phyloP scores from a whole-genome alignment of 352 stramenopile species.

The Phytophthora ohioensis region DNA sequence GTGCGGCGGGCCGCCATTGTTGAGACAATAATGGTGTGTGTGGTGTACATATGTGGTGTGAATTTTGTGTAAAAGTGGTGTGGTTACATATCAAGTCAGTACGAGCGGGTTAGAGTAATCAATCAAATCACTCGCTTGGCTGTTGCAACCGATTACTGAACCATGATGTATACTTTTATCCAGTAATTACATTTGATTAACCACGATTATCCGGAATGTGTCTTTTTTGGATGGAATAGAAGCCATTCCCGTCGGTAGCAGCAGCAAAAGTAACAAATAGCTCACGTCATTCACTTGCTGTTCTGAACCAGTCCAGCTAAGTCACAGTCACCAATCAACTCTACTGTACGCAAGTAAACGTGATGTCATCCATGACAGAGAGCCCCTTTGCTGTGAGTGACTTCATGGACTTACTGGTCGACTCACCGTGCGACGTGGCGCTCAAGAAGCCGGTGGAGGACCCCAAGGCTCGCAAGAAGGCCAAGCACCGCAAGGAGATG shows the following conservation, averaged over 20 bases:
- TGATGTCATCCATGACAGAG: constrained; percentile 7
- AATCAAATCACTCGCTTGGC: no score
- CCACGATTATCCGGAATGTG: no score
- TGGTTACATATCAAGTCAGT: no score
- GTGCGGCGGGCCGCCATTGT: neutral
- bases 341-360: neutral
- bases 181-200: no score
- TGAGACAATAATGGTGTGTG: no score
- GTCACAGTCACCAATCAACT: neutral
- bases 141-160: no score
- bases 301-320: neutral
- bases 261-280: neutral
- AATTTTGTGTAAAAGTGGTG: no score
- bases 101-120: no score
- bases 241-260: no score
- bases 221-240: no score
- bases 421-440: constrained; percentile 2
- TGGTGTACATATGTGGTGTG: no score
- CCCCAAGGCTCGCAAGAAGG: constrained; percentile 41
- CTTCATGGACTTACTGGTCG: constrained; percentile 8
- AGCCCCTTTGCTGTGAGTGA: constrained; percentile 4
- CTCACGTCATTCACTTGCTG: neutral
- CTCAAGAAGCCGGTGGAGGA: constrained; percentile 35
- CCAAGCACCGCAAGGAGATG: constrained; percentile 49
- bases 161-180: no score